Conservation (phyloP, 345 rosid species). For the Rubroshorea leprosula region DNA sequence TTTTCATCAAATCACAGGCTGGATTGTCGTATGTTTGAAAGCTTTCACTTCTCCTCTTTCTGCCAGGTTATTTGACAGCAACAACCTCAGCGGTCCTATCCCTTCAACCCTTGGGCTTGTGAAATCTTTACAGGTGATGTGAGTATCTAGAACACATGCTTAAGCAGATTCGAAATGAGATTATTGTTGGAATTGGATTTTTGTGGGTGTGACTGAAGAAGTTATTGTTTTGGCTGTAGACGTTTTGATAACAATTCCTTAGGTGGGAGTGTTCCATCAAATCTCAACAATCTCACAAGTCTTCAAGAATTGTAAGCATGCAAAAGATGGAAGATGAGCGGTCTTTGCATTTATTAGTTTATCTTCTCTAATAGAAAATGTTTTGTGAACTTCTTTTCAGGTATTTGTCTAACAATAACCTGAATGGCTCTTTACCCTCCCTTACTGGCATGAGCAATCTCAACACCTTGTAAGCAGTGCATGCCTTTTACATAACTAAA, state of each 20-base stretch:
- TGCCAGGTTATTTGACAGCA: conserved; percentile 69
- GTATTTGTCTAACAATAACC: conserved; percentile 59
- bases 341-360: neutral
- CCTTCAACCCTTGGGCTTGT: conserved; percentile 68
- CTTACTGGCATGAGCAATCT: conserved; percentile 48
- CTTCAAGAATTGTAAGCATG: conserved; percentile 60
- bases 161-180: neutral
- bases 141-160: conserved; percentile 32
- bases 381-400: conserved; percentile 29
- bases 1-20: no score
- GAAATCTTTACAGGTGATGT: conserved; percentile 53
- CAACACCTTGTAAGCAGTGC: conserved; percentile 54
- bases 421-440: conserved; percentile 59
- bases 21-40: neutral
- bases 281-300: conserved; percentile 50
- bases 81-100: conserved; percentile 47
- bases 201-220: neutral
- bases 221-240: conserved; percentile 34
- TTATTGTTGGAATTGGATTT: neutral
- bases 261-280: conserved; percentile 45
- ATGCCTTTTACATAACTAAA: neutral
- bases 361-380: neutral
- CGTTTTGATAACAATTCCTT: conserved; percentile 69
- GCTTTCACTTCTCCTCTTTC: neutral
- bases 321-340: neutral